These are phyloP conservation scores for Aaosphaeria pasadenensis DNA, from an alignment of 2,329 filamentous ascomycete species.

Conservation along the genomic window DNA sequence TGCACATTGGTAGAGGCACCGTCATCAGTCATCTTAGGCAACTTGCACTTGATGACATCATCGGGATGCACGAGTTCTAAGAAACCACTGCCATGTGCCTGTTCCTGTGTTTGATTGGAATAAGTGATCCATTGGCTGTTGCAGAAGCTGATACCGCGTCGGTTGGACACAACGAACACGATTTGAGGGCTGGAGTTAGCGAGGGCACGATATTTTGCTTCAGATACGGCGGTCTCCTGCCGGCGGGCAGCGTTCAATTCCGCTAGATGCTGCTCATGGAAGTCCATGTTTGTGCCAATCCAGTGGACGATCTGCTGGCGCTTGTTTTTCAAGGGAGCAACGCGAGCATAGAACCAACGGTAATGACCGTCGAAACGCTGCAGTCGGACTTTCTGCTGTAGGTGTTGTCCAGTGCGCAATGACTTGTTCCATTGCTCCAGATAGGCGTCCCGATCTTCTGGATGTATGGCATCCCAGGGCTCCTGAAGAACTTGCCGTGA, in stretches of 20 bases:
- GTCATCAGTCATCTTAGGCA: slow-evolving; percentile 53
- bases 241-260: slow-evolving; percentile 85
- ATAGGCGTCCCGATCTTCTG: slow-evolving; percentile 77
- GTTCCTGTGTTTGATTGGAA: slow-evolving; percentile 81
- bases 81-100: slow-evolving; percentile 81
- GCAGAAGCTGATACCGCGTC: slow-evolving; percentile 87
- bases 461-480: slow-evolving; percentile 87
- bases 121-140: slow-evolving; percentile 96
- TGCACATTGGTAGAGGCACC: slow-evolving; percentile 47
- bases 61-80: slow-evolving; percentile 90
- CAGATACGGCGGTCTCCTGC: slow-evolving; percentile 88
- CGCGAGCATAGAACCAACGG: slow-evolving; percentile 92
- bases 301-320: slow-evolving; percentile 82
- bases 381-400: slow-evolving; percentile 84
- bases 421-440: slow-evolving; percentile 80
- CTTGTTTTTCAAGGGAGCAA: slow-evolving; percentile 81
- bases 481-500: slow-evolving; percentile 78
- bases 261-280: slow-evolving; percentile 92
- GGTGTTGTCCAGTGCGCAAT: slow-evolving; percentile 82
- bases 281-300: slow-evolving; percentile 96
- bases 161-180: slow-evolving; percentile 90
- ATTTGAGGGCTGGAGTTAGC: slow-evolving; percentile 96
- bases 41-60: slow-evolving; percentile 81
- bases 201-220: slow-evolving; percentile 88
- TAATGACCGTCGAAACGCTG: slow-evolving; percentile 85